Conservation (phyloP, 139 green algal genomes). For the Eudorina sp. region DNA sequence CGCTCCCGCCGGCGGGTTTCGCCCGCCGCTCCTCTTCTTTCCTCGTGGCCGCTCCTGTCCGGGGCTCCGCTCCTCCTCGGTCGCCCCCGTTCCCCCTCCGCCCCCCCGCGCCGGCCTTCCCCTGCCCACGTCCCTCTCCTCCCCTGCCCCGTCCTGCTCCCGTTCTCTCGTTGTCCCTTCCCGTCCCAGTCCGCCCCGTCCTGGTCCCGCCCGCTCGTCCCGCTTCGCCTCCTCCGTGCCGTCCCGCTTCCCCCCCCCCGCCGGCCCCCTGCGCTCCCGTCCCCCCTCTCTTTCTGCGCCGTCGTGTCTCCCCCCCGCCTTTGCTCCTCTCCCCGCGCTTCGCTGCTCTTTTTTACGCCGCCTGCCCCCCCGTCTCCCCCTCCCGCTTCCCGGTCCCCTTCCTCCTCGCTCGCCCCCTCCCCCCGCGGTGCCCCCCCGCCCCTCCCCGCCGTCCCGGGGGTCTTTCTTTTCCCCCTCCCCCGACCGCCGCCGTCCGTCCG, state of each 20-base stretch:
- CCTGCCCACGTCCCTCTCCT: neutral
- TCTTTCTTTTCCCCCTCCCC: neutral
- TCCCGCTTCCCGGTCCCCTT: neutral
- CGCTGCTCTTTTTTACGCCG: neutral
- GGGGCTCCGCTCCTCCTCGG: neutral
- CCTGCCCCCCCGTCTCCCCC: neutral
- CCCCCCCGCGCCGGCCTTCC: neutral
- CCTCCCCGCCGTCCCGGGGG: neutral
- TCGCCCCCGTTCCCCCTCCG: neutral
- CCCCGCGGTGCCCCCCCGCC: neutral
- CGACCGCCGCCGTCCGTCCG: neutral
- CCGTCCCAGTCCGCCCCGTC: neutral
- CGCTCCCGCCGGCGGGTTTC: neutral
- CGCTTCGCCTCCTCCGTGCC: neutral
- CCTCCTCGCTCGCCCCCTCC: neutral
- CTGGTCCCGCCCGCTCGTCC: neutral
- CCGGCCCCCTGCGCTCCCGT: neutral
- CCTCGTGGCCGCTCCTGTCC: neutral
- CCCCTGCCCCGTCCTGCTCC: neutral
- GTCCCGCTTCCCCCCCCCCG: neutral
- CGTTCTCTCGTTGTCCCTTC: neutral
- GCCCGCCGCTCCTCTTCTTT: neutral
- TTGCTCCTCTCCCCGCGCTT: neutral
- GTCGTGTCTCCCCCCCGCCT: neutral
- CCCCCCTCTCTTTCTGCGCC: neutral